Percentiles rank a stretch among this genome's conserved stretches.
Conservation (phyloP, 208 protist species). For the Leishmania gerbilli region DNA sequence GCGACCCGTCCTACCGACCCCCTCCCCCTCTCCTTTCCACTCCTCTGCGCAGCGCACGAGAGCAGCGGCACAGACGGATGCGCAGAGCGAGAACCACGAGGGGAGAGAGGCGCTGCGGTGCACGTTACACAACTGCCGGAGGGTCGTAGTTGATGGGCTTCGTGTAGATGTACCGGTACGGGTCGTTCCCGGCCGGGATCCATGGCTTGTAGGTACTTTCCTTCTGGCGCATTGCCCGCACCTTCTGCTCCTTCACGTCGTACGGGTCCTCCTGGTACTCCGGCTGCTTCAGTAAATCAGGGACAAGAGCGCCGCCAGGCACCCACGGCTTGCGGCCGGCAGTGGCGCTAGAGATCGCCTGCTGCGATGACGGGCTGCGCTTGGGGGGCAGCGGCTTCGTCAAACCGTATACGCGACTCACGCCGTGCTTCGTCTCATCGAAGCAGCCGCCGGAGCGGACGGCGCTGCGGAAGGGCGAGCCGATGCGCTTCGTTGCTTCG, state of each 20-base stretch:
- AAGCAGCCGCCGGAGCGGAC: constrained; percentile 73
- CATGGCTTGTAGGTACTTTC: constrained; percentile 78
- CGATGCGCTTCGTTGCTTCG: constrained; percentile 22
- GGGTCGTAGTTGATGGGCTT: constrained; percentile 76
- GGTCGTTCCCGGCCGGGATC: constrained; percentile 70
- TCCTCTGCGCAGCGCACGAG: neutral
- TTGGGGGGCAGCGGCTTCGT: constrained; percentile 76
- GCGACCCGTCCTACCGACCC: neutral
- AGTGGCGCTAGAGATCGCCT: neutral
- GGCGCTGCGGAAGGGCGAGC: constrained; percentile 62
- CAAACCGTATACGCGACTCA: constrained; percentile 78
- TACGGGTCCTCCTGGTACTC: constrained; percentile 92
- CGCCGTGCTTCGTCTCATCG: constrained; percentile 75
- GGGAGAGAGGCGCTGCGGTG: neutral
- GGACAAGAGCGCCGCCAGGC: constrained; percentile 69
- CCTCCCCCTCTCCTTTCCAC: neutral
- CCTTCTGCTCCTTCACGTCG: constrained; percentile 80
- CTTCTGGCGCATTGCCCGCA: constrained; percentile 58
- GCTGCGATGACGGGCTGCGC: constrained; percentile 19
- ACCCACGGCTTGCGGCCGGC: constrained; percentile 61
- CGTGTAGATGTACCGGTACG: constrained; percentile 81
- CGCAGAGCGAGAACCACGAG: neutral
- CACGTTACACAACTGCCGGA: constrained; percentile 42
- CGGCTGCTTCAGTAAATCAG: constrained; percentile 68
- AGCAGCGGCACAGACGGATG: neutral